Evolutionary conservation across 768 basidiomycete species (phyloP), one percentile per base, ranked within the genome.

Genomic region (Brasilioporus rufonigricans): DNA sequence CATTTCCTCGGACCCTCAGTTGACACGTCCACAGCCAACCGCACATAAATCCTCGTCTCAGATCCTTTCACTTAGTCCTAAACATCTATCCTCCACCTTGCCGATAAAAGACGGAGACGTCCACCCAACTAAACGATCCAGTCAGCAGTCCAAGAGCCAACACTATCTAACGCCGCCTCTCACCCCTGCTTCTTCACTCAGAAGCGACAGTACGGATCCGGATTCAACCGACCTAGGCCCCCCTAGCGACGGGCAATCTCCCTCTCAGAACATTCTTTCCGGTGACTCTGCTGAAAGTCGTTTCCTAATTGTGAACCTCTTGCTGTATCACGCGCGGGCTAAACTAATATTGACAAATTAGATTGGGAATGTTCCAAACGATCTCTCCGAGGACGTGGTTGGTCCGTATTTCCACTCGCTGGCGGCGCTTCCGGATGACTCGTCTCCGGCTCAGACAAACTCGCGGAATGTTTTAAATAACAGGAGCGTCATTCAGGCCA

Each of bases 81-180:
- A 52, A 36, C 61, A 51, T 11, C 41, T 50, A 24, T 29, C 65
- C 8, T 47, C 61, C 24, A 58, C 52, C 11, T 16, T 35, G 8
- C 16, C 61, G 18, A n/a, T 31, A 44, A 64, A 62, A 31, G 65
- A 60, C 38, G n/a, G 48, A 2, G 67, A 70, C 50, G 24, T 44
- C 5, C 64, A 57, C 45, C 31, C 43, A 47, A 26, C 27, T 12
- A 70, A 59, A 48, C 65, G 56, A 11, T 27, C 60, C 23, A 56
- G 31, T 26, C 69, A 65, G 24, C 63, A 62, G 26, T 39, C 66
- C 18, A 71, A 60, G 48, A 67, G 69, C 19, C 66, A 71, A 24
- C 64, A 70, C 23, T 73, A 84, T 40, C 74, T 87, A 49, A 88
- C 86, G 0, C 86, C 86, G 32, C 87, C 86, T 12, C 77, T 89